Percentiles rank a stretch among this genome's conserved stretches.
phyloP scores from a whole-genome alignment of 495 filamentous ascomycete genomes.

The Xanthoparmelia taractica region DNA sequence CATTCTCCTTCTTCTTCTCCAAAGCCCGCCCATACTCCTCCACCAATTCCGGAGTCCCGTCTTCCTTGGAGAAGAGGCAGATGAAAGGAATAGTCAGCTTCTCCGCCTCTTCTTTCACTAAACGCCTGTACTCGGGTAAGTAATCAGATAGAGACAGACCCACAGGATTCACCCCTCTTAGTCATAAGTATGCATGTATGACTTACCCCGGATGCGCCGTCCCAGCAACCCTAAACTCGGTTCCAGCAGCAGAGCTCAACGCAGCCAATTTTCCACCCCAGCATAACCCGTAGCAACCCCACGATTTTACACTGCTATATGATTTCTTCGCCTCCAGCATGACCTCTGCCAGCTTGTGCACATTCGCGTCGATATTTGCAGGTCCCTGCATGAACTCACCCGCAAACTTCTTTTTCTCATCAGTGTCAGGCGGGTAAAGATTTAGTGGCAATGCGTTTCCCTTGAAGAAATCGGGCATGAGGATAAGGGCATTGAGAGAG shows the following conservation, averaged over 20 bases:
- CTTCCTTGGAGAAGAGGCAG: slow-evolving; percentile 46
- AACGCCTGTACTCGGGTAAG: slow-evolving; percentile 28
- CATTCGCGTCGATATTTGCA: slow-evolving; percentile 23
- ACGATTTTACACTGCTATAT: slow-evolving; percentile 33
- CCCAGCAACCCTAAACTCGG: slow-evolving; percentile 41
- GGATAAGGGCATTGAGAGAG: slow-evolving; percentile 32
- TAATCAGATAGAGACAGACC: no score
- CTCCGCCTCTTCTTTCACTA: slow-evolving; percentile 39
- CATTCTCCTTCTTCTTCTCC: slow-evolving; percentile 33
- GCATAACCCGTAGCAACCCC: slow-evolving; percentile 42
- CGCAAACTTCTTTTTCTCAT: slow-evolving; percentile 37
- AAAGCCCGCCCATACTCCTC: slow-evolving; percentile 8
- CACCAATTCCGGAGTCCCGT: slow-evolving; percentile 38
- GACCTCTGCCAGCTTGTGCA: slow-evolving; percentile 18
- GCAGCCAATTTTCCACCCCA: slow-evolving; percentile 41
- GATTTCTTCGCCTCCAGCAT: slow-evolving; percentile 25
- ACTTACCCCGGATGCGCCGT: slow-evolving; percentile 45
- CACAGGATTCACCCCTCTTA: neutral
- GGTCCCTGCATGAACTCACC: slow-evolving; percentile 28
- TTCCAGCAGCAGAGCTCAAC: slow-evolving; percentile 19
- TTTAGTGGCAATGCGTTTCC: slow-evolving; percentile 31
- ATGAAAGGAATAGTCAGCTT: slow-evolving; percentile 46
- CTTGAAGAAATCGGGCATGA: slow-evolving; percentile 44
- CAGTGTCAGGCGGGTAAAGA: slow-evolving; percentile 37
- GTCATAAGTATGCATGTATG: no score